These are phyloP conservation scores for Lactifluus pinguis DNA, from an alignment of 768 basidiomycete species.

Conservation along the genomic window DNA sequence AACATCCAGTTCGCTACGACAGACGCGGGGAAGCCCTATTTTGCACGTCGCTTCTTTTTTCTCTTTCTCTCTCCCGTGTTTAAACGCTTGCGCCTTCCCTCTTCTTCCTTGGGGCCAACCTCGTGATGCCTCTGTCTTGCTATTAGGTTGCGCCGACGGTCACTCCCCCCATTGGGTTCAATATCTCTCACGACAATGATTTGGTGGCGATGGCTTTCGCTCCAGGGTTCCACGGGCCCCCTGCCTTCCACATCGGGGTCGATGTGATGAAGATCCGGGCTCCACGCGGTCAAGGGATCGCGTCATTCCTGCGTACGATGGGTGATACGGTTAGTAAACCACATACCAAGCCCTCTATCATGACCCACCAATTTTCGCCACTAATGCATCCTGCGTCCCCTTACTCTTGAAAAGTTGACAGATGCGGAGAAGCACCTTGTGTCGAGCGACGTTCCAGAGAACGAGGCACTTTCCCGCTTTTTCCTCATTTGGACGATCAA, in stretches of 20 bases:
- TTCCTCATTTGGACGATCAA: conserved; percentile 88
- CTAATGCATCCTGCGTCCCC: not conserved
- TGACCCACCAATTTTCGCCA: conserved; percentile 10
- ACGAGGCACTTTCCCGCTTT: conserved; percentile 51
- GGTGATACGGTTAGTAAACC: conserved; percentile 47
- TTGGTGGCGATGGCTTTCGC: conserved; percentile 58
- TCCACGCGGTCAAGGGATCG: conserved; percentile 48
- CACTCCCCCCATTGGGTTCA: conserved; percentile 60
- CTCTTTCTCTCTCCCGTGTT: not conserved
- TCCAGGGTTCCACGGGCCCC: conserved; percentile 42
- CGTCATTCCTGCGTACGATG: conserved; percentile 53
- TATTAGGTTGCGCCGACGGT: conserved; percentile 36
- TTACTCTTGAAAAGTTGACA: conserved; percentile 31
- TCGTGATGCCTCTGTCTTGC: not conserved
- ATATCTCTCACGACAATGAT: conserved; percentile 74
- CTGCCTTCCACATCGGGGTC: conserved; percentile 52
- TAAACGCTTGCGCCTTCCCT: not conserved
- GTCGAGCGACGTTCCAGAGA: conserved; percentile 31
- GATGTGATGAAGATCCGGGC: conserved; percentile 75
- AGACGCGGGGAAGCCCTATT: conserved; percentile 64
- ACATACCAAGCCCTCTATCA: not conserved
- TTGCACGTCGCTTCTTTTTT: conserved; percentile 36
- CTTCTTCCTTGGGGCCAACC: not conserved
- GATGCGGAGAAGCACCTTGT: conserved; percentile 27
- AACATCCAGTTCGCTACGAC: conserved; percentile 49